A percentile compares a stretch with the other conserved stretches of the same genome.
These are phyloP conservation scores for Sabuloglossum arenarium DNA, from an alignment of 495 filamentous ascomycete genomes.

Conservation along the genomic window DNA sequence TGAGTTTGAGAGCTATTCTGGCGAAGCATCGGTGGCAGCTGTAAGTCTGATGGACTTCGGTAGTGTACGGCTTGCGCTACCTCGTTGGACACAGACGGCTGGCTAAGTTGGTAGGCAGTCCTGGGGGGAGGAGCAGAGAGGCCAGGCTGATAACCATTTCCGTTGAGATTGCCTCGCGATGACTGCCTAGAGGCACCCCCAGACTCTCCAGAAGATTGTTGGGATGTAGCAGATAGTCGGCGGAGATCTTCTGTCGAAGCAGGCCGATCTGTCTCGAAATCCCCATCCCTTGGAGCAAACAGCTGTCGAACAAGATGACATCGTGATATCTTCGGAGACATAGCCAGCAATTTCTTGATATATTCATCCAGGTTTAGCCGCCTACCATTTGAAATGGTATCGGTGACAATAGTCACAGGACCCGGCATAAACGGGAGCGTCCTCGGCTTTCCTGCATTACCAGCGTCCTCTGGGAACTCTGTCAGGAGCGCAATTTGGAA, in stretches of 20 bases:
- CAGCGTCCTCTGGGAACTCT: slow-evolving; percentile 84
- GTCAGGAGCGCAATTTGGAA: slow-evolving; percentile 91
- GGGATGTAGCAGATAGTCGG: slow-evolving; percentile 30
- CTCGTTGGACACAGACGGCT: slow-evolving; percentile 25
- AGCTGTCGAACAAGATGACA: slow-evolving; percentile 70
- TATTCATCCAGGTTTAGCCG: slow-evolving; percentile 85
- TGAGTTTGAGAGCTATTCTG: slow-evolving; percentile 57
- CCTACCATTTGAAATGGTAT: slow-evolving; percentile 84
- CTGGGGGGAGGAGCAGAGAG: slow-evolving; percentile 28
- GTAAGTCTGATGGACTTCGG: slow-evolving; percentile 20
- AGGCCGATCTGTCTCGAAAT: slow-evolving; percentile 61
- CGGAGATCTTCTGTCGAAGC: slow-evolving; percentile 9
- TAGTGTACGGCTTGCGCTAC: slow-evolving; percentile 19
- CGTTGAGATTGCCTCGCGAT: slow-evolving; percentile 48
- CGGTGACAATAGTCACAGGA: slow-evolving; percentile 92
- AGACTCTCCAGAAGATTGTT: slow-evolving; percentile 38
- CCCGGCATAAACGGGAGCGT: slow-evolving; percentile 97
- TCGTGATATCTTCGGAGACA: slow-evolving; percentile 64
- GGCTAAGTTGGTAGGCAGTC: slow-evolving; percentile 36
- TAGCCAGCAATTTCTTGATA: slow-evolving; percentile 69
- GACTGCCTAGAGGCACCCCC: slow-evolving; percentile 50
- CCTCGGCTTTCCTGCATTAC: slow-evolving; percentile 54
- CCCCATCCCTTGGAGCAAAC: slow-evolving; percentile 73
- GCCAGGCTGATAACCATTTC: slow-evolving; percentile 26
- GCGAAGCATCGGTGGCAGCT: slow-evolving; percentile 32